Conservation (phyloP, 2,329 filamentous ascomycete genomes). For the Knoxdaviesia proteae region DNA sequence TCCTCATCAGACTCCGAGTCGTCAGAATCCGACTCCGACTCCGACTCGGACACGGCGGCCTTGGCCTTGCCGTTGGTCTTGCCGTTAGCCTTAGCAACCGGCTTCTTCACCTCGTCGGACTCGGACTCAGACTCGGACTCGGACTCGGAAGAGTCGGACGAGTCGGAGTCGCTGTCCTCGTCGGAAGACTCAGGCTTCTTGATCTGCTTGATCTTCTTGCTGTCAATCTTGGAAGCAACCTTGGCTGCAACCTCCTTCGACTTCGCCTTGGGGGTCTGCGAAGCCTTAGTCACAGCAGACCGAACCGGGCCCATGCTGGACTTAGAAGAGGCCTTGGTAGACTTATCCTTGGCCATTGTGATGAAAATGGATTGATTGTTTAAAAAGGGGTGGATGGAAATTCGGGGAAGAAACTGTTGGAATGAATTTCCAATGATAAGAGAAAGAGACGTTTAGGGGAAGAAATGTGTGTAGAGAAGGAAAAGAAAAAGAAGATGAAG, state of each 20-base stretch:
- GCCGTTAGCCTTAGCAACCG: slow-evolving; percentile 3
- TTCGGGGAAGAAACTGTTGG: slow-evolving; percentile 4
- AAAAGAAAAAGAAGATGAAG: slow-evolving; percentile 6
- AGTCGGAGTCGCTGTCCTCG: slow-evolving; percentile 12
- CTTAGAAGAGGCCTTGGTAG: slow-evolving; percentile 25
- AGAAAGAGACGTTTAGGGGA: slow-evolving; percentile 3
- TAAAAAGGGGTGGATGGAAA: slow-evolving; percentile 4
- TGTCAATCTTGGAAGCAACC: slow-evolving; percentile 11
- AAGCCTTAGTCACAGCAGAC: slow-evolving; percentile 44
- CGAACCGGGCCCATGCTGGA: slow-evolving; percentile 27
- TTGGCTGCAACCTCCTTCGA: slow-evolving; percentile 43
- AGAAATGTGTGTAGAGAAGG: slow-evolving; percentile 5
- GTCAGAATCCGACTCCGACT: slow-evolving; percentile 12
- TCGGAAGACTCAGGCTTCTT: slow-evolving; percentile 19
- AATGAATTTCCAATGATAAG: too few relatives aligned
- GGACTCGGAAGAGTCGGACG: slow-evolving; percentile 15
- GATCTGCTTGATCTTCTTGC: slow-evolving; percentile 17
- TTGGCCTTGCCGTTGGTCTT: slow-evolving; percentile 11
- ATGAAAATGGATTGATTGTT: slow-evolving; percentile 8
- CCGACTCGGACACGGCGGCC: slow-evolving; percentile 7
- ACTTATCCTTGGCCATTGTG: slow-evolving; percentile 47
- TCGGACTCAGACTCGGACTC: slow-evolving; percentile 13
- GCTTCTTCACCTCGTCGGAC: slow-evolving; percentile 13
- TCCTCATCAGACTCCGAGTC: slow-evolving; percentile 19
- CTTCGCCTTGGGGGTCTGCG: slow-evolving; percentile 43